Evolutionary conservation across 495 filamentous ascomycete genomes (phyloP).

Genomic region (Friedmanniomyces simplex): DNA sequence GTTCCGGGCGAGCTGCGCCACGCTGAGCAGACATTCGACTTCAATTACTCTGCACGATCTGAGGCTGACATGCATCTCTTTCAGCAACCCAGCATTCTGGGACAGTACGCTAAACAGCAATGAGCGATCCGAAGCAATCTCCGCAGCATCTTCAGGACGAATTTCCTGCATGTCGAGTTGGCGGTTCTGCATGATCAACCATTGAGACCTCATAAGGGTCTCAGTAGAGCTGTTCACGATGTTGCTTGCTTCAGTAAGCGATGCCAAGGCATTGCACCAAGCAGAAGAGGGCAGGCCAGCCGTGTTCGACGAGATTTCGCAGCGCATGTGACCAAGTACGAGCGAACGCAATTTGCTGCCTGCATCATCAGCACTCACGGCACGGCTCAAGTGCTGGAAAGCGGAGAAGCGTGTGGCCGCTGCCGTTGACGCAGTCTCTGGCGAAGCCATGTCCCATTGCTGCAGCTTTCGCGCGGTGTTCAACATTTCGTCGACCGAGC

Average conservation of each 20-base stretch:
- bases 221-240: slow-evolving; percentile 50
- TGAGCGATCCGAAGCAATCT: slow-evolving; percentile 71
- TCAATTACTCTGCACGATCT: slow-evolving; percentile 61
- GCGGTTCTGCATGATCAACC: neutral
- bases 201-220: neutral
- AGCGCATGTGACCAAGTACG: slow-evolving; percentile 6
- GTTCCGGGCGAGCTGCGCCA: slow-evolving; percentile 61
- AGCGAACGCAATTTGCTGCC: slow-evolving; percentile 43
- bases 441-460: slow-evolving; percentile 83
- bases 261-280: slow-evolving; percentile 54
- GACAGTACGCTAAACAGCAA: slow-evolving; percentile 73
- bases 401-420: slow-evolving; percentile 64
- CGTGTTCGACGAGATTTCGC: neutral
- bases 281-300: neutral
- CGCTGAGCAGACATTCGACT: slow-evolving; percentile 58
- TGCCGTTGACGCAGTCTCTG: slow-evolving; percentile 45
- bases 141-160: slow-evolving; percentile 57
- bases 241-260: slow-evolving; percentile 36
- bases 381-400: slow-evolving; percentile 68
- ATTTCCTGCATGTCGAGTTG: neutral
- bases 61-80: slow-evolving; percentile 43
- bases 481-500: slow-evolving; percentile 48
- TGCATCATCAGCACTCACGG: slow-evolving; percentile 43
- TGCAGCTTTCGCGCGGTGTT: slow-evolving; percentile 76
- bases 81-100: slow-evolving; percentile 51